Evolutionary conservation across 148 eudicot genomes (phyloP), one percentile per base, ranked within the genome.

Genomic region (Amaranthus hypochondriacus): DNA sequence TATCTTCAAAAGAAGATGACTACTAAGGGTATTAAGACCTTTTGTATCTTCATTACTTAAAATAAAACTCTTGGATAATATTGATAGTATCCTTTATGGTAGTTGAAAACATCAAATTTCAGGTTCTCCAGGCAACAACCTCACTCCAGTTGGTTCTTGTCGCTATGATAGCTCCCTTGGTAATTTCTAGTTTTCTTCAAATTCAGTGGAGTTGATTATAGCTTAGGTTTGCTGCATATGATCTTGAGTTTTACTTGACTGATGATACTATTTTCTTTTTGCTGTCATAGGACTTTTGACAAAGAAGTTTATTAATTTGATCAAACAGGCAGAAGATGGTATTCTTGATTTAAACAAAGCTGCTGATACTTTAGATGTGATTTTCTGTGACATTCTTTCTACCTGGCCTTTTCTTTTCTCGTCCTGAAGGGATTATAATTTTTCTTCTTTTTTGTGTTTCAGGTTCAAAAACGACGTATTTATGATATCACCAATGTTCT

Each of bases 401-500:
- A 11, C 61, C 15, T 64, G 42, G 39, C 48, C 65, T 48, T 39
- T 47, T 4, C 4, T 58, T 18, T 66, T n/a, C 52, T 48, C 46
- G 42, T 56, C 50, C 42, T 53, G 54, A 43, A 44, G n/a, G 54
- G 18, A 50, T 59, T 68, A 71, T 58, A 50, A 9, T 48, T 61
- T 28, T 28, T 28, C 11, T n/a, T 56, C 21, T 61, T 71, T 75
- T 77, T 9, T 75, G 78, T 47, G 56, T 71, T 76, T 62, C 86
- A 95, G 99, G 99, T 95, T 12, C 99, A 92, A 74, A 95, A 95
- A 81, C 92, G 99, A 84, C 89, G 99, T 67, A 95, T 95, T 66
- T 95, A 95, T 86, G 99, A 95, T 75, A 95, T 95, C 62, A 95
- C 99, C 42, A 95, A 95, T 84, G 99, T 95, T 72, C 86, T 95